Conservation (phyloP, 768 basidiomycete genomes). For the Kwoniella botswanensis region DNA sequence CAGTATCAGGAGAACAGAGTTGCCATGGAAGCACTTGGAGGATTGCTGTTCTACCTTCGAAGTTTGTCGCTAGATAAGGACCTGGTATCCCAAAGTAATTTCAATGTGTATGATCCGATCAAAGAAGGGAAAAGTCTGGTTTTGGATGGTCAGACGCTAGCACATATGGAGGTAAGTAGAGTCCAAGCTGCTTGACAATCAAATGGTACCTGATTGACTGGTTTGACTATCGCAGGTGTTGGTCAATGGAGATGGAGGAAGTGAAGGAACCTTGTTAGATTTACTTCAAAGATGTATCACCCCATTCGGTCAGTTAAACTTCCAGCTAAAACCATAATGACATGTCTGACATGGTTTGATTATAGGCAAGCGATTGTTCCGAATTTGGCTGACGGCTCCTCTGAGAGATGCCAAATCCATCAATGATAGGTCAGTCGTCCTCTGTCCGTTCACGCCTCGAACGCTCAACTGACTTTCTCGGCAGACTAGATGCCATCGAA, state of each 20-base stretch:
- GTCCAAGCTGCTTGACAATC: neutral
- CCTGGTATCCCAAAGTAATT: conserved; percentile 92
- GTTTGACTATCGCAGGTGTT: conserved; percentile 64
- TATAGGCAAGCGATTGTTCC: conserved; percentile 88
- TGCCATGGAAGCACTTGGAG: conserved; percentile 84
- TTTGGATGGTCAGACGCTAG: conserved; percentile 91
- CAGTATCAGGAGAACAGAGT: conserved; percentile 68
- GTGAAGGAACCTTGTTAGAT: conserved; percentile 84
- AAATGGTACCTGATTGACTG: neutral
- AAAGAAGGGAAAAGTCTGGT: conserved; percentile 81
- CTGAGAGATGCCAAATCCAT: conserved; percentile 80
- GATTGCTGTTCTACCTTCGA: conserved; percentile 88
- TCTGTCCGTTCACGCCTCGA: too few species aligned
- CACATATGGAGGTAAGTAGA: conserved; percentile 80
- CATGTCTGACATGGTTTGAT: neutral
- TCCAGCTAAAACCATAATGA: neutral
- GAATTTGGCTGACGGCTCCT: conserved; percentile 95
- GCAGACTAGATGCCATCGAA: conserved; percentile 89
- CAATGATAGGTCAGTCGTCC: conserved; percentile 72
- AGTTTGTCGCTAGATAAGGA: conserved; percentile 96
- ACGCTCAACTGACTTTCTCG: conserved; percentile 17
- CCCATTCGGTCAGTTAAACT: conserved; percentile 74
- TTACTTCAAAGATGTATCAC: conserved; percentile 83
- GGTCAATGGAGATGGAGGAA: conserved; percentile 89
- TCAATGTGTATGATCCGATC: conserved; percentile 97